Evolutionary conservation across 768 basidiomycete species (phyloP).

Genomic region (Chalciporus pseudorubinellus): DNA sequence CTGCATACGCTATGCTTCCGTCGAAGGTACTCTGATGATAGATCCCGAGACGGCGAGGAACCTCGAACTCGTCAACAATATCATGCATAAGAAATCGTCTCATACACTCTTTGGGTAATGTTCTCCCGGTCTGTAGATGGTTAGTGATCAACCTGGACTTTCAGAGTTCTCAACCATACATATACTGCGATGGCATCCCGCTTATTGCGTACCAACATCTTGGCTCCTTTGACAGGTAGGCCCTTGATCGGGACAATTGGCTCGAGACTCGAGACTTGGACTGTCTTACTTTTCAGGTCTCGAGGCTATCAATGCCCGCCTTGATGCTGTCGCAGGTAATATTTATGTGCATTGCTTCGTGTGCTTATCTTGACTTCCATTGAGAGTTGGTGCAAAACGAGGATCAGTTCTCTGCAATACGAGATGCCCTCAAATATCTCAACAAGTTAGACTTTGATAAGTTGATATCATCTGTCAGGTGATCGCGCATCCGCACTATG

Average conservation of each 20-base stretch:
- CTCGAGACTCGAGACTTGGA: neutral
- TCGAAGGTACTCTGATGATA: constrained; percentile 93
- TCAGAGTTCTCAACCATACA: constrained; percentile 73
- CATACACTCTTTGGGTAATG: constrained; percentile 79
- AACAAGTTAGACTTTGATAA: constrained; percentile 89
- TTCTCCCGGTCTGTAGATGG: neutral
- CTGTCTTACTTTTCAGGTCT: constrained; percentile 19
- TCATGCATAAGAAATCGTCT: constrained; percentile 57
- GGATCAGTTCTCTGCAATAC: constrained; percentile 65
- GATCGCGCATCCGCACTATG: neutral
- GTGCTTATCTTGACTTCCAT: constrained; percentile 5
- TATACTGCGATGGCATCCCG: constrained; percentile 89
- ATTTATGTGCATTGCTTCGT: neutral
- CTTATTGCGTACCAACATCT: constrained; percentile 72
- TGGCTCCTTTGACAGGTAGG: constrained; percentile 77
- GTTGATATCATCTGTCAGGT: constrained; percentile 63
- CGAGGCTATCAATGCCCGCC: constrained; percentile 68
- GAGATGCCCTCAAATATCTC: constrained; percentile 64
- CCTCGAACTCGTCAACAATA: constrained; percentile 85
- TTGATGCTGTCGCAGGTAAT: constrained; percentile 86
- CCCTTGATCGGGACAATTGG: neutral
- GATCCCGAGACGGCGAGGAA: constrained; percentile 87
- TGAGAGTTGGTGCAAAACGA: constrained; percentile 76
- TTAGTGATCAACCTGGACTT: neutral
- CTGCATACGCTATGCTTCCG: constrained; percentile 70